Conservation (phyloP, 345 rosid genomes). For the Barbarea vulgaris region DNA sequence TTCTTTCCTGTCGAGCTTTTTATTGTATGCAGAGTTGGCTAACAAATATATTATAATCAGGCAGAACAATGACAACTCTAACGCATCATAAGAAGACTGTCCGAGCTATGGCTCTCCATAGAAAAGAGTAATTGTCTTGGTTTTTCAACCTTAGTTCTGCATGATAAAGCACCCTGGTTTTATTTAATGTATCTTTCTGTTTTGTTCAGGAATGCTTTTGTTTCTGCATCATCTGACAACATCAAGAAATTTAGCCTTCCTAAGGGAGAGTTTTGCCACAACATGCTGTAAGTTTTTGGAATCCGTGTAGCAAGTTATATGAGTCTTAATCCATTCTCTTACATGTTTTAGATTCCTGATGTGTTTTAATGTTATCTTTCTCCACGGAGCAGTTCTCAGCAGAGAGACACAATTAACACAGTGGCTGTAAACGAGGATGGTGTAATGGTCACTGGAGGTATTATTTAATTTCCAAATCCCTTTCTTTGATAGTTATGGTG, state of each 20-base stretch:
- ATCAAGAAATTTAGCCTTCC: constrained; percentile 89
- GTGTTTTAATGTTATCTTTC: not conserved
- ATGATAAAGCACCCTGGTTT: not conserved
- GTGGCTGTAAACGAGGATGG: constrained; percentile 88
- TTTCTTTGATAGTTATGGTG: not conserved
- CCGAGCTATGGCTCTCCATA: constrained; percentile 86
- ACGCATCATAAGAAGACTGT: constrained; percentile 89
- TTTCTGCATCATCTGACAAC: constrained; percentile 91
- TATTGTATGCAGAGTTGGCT: constrained; percentile 1
- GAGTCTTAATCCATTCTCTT: not conserved
- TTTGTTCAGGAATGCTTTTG: constrained; percentile 67
- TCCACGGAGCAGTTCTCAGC: constrained; percentile 62
- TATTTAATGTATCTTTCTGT: not conserved
- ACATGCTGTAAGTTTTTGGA: constrained; percentile 80
- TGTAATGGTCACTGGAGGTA: constrained; percentile 87
- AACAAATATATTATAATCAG: constrained; percentile 42
- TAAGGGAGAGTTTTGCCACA: constrained; percentile 79
- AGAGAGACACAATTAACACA: constrained; percentile 75
- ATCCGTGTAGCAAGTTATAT: constrained; percentile 13
- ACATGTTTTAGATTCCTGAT: not conserved
- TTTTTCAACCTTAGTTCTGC: constrained; percentile 20
- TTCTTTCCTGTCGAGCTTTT: not conserved
- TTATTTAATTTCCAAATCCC: not conserved
- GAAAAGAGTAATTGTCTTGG: constrained; percentile 59
- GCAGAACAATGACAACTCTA: constrained; percentile 79